Conservation (phyloP, 2,329 filamentous ascomycete species). For the Colletotrichum musicola region DNA sequence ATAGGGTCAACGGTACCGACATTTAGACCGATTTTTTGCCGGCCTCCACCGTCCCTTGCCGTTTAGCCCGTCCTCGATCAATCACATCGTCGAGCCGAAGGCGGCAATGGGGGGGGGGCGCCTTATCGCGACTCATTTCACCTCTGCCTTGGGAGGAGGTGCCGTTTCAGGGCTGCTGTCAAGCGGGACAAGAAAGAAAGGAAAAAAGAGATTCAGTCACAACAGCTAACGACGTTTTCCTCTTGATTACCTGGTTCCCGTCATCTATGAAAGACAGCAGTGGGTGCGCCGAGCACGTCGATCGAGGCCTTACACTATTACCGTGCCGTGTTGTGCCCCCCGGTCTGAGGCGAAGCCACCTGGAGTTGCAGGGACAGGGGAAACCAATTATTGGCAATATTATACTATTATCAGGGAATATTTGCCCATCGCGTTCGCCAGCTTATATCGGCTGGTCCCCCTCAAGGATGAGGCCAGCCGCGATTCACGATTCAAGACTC, state of each 20-base stretch:
- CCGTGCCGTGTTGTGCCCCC: neutral
- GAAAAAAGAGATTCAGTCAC: neutral
- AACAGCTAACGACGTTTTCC: too few species aligned
- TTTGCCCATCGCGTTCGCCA: neutral
- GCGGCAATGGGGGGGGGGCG: neutral
- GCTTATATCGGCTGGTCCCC: neutral
- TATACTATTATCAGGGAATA: neutral
- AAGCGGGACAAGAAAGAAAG: neutral
- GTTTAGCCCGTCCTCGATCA: neutral
- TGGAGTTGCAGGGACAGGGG: too few species aligned
- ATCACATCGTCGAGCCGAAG: neutral
- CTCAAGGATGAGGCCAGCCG: neutral
- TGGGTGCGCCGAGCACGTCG: neutral
- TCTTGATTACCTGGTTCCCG: neutral
- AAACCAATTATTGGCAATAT: neutral
- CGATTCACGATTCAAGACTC: neutral
- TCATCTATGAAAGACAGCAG: neutral
- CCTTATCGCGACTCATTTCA: constrained; percentile 7
- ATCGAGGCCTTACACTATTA: neutral
- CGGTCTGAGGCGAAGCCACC: neutral
- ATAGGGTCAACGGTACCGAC: neutral
- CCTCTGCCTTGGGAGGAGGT: neutral
- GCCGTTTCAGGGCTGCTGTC: constrained; percentile 1
- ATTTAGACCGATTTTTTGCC: neutral
- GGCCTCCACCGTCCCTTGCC: neutral